Conservation (phyloP, 352 stramenopile species). For the Globisporangium middletonii region DNA sequence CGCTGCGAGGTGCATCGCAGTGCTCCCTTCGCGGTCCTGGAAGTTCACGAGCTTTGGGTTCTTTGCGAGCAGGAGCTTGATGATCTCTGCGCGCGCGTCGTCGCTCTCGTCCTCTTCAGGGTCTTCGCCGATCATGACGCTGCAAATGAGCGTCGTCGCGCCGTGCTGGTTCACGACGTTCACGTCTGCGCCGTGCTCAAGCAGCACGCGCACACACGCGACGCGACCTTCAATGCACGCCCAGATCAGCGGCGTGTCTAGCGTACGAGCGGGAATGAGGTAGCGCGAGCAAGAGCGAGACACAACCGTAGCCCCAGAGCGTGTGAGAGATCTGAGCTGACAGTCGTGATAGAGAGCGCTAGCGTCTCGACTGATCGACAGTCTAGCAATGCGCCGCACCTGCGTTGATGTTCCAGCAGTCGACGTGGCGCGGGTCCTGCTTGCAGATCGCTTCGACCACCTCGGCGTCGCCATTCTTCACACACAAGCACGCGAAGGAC, state of each 20-base stretch:
- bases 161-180: conserved; percentile 69
- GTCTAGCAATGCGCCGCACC: conserved; percentile 12
- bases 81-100: conserved; percentile 45
- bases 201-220: conserved; percentile 60
- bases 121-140: conserved; percentile 77
- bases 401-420: conserved; percentile 67
- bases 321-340: background rate
- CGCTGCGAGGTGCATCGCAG: conserved; percentile 74
- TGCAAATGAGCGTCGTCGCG: conserved; percentile 64
- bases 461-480: conserved; percentile 53
- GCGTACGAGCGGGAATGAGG: background rate
- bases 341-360: background rate
- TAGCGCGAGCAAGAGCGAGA: background rate
- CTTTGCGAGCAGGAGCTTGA: conserved; percentile 49
- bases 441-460: conserved; percentile 69
- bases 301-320: background rate
- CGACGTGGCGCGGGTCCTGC: conserved; percentile 43
- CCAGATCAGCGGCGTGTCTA: conserved; percentile 76
- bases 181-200: conserved; percentile 53
- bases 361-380: too few species aligned
- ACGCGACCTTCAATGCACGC: conserved; percentile 72
- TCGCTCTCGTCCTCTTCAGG: conserved; percentile 46
- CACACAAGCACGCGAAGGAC: conserved; percentile 2
- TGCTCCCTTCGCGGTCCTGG: conserved; percentile 77
- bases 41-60: conserved; percentile 71